These are phyloP conservation scores for Inonotus hispidus DNA, from an alignment of 1,284 basidiomycete species.

Conservation along the genomic window DNA sequence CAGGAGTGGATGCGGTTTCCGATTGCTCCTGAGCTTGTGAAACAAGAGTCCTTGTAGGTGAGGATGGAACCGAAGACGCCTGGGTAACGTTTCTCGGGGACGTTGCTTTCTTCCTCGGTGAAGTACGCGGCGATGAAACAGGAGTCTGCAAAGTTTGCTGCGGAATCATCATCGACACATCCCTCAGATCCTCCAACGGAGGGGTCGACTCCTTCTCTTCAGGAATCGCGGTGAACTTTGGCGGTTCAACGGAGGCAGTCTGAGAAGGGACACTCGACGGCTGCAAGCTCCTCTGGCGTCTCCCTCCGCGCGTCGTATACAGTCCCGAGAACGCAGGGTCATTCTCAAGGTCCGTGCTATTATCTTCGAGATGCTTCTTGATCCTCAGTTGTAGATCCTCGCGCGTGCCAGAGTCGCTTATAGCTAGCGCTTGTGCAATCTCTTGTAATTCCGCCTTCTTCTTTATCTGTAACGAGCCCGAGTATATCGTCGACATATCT, in stretches of 20 bases:
- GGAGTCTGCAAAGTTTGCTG: constrained; percentile 31
- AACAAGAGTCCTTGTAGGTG: constrained; percentile 23
- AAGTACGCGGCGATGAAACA: constrained; percentile 2
- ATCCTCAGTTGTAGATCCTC: constrained; percentile 54
- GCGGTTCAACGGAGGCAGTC: constrained; percentile 27
- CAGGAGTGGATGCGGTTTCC: constrained; percentile 7
- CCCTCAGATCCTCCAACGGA: constrained; percentile 34
- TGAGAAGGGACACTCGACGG: constrained; percentile 23
- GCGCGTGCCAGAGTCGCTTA: constrained; percentile 51
- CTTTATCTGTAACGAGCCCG: constrained; percentile 47
- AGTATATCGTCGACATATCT: constrained; percentile 26
- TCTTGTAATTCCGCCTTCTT: constrained; percentile 59
- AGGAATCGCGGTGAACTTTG: constrained; percentile 6
- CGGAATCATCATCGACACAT: constrained; percentile 48
- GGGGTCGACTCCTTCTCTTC: constrained; percentile 38
- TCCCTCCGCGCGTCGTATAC: constrained; percentile 34
- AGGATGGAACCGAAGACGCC: constrained; percentile 29
- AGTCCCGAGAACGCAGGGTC: constrained; percentile 50
- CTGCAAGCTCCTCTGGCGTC: constrained; percentile 37
- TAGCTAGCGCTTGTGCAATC: constrained; percentile 44
- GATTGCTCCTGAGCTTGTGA: constrained; percentile 6
- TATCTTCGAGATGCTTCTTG: constrained; percentile 49
- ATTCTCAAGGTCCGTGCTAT: constrained; percentile 46
- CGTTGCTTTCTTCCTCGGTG: constrained; percentile 4
- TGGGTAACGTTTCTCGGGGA: constrained; percentile 32